Base-by-base conservation (phyloP, 1,139 yeast genomes). In the Candida pseudoviswanathii region DNA sequence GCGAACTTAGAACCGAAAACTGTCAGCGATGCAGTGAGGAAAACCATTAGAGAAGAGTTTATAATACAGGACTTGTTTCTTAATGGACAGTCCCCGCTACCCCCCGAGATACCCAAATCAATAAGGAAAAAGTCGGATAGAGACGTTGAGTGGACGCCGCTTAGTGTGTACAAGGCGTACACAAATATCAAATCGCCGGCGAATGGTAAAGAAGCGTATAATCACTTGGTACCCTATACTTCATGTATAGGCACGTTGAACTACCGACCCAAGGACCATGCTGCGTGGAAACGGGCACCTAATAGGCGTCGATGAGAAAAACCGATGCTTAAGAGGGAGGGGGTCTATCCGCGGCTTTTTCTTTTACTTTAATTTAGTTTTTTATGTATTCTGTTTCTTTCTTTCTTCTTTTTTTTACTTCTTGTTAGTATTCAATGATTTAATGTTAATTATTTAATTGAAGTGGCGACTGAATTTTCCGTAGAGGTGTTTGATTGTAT, bases 131-230 rank as follows among this genome's bases (percentile, higher is more conserved):
- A 65, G 36, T 45, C 46, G 2, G 64, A 58, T 38, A 56, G 55
- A 22, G 65, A 49, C 42, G 58, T 55, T 11, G 58, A 51, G 21
- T 73, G 78, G 78, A 62, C 62, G 38, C 77, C 77, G 1, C 56
- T 68, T 21, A 68, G 75, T 25, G 60, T 73, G 2, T 72, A 62
- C 54, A 66, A 69, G 38, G 76, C 75, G 2, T 73, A 65, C 50
- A 71, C 77, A 21, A 69, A 65, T 50, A 51, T 66, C 45, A 67
- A 66, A 41, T 60, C 65, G 16, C 59, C 58, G 21, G 54, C 64
- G 50, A 54, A 63, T 54, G 61, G 55, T 22, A 50, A 66, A 58
- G 57, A 64, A 56, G 54, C 63, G 2, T 55, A 54, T 34, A 55
- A 55, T 46, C 52, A 55, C 34, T 48, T 55, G 41, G 58, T 55